Evolutionary conservation across 1,139 yeast genomes (phyloP), one percentile per base, ranked within the genome.

Genomic region (Candida neerlandica): DNA sequence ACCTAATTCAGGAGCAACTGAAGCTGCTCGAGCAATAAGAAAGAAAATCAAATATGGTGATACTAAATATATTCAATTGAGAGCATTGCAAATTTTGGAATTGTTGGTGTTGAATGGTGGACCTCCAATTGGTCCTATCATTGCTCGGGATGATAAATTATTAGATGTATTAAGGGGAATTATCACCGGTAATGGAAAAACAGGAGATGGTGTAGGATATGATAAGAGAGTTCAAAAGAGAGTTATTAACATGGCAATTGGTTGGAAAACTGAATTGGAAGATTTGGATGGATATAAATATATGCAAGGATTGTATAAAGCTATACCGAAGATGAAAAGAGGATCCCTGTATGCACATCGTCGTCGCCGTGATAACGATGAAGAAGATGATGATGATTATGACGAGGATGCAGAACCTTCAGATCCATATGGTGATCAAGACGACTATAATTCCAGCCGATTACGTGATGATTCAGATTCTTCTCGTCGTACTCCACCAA

Each of bases 11-110:
- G 78, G 95, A 1, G 82, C 90, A 1, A 70, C 76, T 10, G 98
- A 92, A 66, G 95, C 96, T 1, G 97, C 97, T 0, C 75, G 98
- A 47, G 96, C 96, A 1, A 73, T 94, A 35, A 78, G 99, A 47
- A 94, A 94, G 72, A 84, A 85, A 63, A 73, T 94, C 64, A 94
- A 94, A 69, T 88, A 94, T 64, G 98, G 98, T n/a, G 66, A 64
- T 21, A 59, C 73, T 1, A 64, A 69, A 1, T 73, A 73, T 29
- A 85, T 83, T 54, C 94, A 87, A 62, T 57, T 78, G 47, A 77
- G 88, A 47, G 89, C 96, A 0, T 69, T 92, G 55, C 80, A 80
- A 51, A 61, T 92, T 16, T 73, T 91, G 52, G 96, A 92, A 61
- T 75, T 88, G 34, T 69, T 92, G 50, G 85, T 92, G 3, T 80